Evolutionary conservation across 495 filamentous ascomycete species (phyloP).

Genomic region (Chaetomium cochliodes): DNA sequence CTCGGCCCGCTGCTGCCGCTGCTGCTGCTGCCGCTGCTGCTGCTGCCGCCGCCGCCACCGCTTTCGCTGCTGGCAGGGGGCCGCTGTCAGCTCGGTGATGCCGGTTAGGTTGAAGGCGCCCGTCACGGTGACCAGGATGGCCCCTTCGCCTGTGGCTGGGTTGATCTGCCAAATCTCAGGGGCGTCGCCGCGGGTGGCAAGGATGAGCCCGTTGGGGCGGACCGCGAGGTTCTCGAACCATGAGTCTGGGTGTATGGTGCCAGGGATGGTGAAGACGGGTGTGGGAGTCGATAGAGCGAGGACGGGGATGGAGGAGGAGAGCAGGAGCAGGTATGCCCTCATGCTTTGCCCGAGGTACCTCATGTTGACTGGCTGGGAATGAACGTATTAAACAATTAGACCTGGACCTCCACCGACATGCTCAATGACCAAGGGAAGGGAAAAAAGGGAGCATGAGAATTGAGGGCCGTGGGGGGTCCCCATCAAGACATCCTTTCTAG

Average conservation of each 20-base stretch:
- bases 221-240: slow-evolving; percentile 40
- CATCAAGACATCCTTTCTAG: too few species aligned
- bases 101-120: slow-evolving; percentile 41
- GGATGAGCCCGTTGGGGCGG: slow-evolving; percentile 26
- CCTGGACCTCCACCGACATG: too few species aligned
- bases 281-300: background rate
- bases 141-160: slow-evolving; percentile 32
- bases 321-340: background rate
- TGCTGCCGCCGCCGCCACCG: too few species aligned
- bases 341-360: background rate
- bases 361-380: background rate
- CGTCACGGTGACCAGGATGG: slow-evolving; percentile 37
- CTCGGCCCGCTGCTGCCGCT: too few species aligned
- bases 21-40: too few species aligned
- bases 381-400: background rate
- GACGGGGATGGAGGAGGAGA: slow-evolving; percentile 3
- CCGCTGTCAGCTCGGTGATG: slow-evolving; percentile 40
- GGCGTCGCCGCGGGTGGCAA: slow-evolving; percentile 13
- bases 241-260: slow-evolving; percentile 1
- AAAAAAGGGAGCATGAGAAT: too few species aligned
- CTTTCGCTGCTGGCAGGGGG: too few species aligned
- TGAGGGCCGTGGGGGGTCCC: too few species aligned
- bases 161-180: slow-evolving; percentile 43
- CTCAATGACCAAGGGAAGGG: too few species aligned
- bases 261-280: slow-evolving; percentile 16